Evolutionary conservation across 1,139 yeast genomes (phyloP).

Genomic region (Blastobotrys capitulatus): DNA sequence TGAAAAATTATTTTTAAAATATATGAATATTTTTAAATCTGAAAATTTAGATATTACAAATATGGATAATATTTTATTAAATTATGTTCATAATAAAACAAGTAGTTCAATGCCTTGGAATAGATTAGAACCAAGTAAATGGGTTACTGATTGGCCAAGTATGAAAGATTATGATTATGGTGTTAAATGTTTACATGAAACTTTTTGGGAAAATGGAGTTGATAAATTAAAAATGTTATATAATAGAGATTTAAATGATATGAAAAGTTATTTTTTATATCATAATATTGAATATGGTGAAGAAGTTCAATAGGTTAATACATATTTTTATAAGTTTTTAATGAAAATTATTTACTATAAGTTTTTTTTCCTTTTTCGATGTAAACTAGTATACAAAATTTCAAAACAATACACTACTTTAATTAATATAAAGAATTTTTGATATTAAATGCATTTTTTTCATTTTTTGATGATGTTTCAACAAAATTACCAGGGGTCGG

Average conservation of each 20-base stretch:
- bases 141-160: conserved; percentile 4
- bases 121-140: not conserved
- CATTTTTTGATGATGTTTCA: too few relatives aligned
- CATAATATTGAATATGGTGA: not conserved
- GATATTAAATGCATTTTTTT: too few relatives aligned
- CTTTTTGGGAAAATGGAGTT: not conserved
- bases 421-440: too few relatives aligned
- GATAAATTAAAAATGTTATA: not conserved
- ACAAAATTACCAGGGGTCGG: too few relatives aligned
- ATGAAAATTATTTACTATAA: too few relatives aligned
- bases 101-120: conserved; percentile 3
- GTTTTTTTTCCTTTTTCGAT: too few relatives aligned
- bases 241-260: not conserved
- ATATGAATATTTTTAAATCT: not conserved
- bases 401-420: too few relatives aligned
- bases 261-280: not conserved
- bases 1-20: not conserved
- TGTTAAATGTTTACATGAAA: not conserved
- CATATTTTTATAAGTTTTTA: too few relatives aligned
- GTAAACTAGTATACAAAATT: too few relatives aligned
- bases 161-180: conserved; percentile 3
- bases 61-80: conserved; percentile 5
- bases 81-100: conserved; percentile 2
- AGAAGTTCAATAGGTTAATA: not conserved
- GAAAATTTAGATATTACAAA: not conserved